Conservation (phyloP, 1,284 basidiomycete genomes). For the Sporisorium scitamineum region DNA sequence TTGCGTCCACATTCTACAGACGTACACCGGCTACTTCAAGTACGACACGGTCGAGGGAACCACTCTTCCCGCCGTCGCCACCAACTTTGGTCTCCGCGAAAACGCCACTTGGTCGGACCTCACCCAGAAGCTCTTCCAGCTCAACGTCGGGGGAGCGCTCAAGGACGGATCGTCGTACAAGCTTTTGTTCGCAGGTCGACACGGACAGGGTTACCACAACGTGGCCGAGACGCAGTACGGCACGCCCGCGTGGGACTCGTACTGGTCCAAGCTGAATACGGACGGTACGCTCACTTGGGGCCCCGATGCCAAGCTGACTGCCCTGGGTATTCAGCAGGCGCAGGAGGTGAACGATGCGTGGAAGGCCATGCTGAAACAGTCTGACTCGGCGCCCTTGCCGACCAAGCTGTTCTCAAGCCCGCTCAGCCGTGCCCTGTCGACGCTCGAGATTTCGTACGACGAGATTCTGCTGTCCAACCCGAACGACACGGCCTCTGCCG, state of each 20-base stretch:
- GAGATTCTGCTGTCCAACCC: conserved; percentile 31
- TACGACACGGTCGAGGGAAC: conserved; percentile 32
- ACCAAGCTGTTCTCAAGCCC: conserved; percentile 38
- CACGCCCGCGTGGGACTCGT: conserved; percentile 37
- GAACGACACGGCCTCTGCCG: conserved; percentile 1
- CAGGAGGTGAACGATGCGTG: conserved; percentile 46
- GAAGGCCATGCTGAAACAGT: conserved; percentile 27
- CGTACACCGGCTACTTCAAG: conserved; percentile 48
- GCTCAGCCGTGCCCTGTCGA: conserved; percentile 37
- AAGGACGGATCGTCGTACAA: conserved; percentile 45
- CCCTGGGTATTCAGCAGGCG: conserved; percentile 49
- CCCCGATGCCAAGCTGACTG: conserved; percentile 46
- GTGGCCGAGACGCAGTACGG: conserved; percentile 52
- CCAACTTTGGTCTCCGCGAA: conserved; percentile 49
- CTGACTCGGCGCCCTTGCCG: conserved; percentile 35
- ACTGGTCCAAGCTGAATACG: conserved; percentile 43
- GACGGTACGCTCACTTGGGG: conserved; percentile 51
- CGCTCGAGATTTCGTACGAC: conserved; percentile 46
- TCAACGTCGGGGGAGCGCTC: conserved; percentile 28
- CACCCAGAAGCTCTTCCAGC: conserved; percentile 18
- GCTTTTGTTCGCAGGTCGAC: conserved; percentile 47
- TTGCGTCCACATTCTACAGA: conserved; percentile 8
- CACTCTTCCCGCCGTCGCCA: conserved; percentile 44
- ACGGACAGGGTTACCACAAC: conserved; percentile 57
- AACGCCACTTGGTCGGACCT: conserved; percentile 45